Conservation (phyloP, 108 stramenopile genomes). For the Ochromonas danica region DNA sequence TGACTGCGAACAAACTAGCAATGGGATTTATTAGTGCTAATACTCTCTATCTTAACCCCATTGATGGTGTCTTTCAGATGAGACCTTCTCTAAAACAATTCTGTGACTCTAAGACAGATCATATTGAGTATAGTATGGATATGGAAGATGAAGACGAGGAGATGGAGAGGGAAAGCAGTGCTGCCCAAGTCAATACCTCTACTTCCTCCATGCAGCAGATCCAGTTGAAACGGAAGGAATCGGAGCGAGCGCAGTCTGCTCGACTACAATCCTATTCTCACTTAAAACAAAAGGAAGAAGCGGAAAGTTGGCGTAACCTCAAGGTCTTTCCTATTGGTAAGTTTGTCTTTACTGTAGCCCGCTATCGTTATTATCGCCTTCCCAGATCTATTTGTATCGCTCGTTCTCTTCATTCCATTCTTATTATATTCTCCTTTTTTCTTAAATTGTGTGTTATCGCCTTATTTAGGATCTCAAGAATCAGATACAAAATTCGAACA, state of each 20-base stretch:
- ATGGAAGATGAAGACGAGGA: slow-evolving; percentile 10
- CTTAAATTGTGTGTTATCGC: too few species aligned
- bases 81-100: background rate
- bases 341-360: too few species aligned
- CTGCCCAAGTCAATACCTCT: background rate
- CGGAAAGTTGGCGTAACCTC: background rate
- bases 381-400: too few species aligned
- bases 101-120: background rate
- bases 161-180: too few species aligned
- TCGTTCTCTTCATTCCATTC: too few species aligned
- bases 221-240: slow-evolving; percentile 8
- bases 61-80: background rate
- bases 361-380: too few species aligned
- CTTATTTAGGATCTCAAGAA: too few species aligned
- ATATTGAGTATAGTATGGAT: background rate
- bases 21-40: background rate
- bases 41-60: background rate
- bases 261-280: slow-evolving; percentile 24
- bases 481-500: too few species aligned
- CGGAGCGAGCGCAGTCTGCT: background rate
- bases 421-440: too few species aligned
- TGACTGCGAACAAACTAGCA: background rate
- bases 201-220: slow-evolving; percentile 19
- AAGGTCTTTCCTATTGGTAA: background rate
- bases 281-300: background rate